Conservation (phyloP, 2,329 filamentous ascomycete genomes). For the Rugonectria rugulosa region DNA sequence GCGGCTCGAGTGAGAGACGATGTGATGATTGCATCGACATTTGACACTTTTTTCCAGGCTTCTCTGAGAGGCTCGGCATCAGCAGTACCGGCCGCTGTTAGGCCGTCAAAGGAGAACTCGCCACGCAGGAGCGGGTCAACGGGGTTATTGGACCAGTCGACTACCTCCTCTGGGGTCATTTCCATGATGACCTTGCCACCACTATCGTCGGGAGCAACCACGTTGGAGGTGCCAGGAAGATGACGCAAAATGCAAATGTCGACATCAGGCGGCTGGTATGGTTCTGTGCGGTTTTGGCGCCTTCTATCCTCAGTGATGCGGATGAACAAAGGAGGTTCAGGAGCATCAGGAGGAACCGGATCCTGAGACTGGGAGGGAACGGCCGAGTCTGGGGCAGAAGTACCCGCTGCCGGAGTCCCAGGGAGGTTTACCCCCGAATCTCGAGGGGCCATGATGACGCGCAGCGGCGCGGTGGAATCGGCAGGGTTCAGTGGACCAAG, state of each 20-base stretch:
- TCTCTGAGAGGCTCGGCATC: not conserved
- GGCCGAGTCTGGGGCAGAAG: too few relatives aligned
- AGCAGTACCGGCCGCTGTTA: not conserved
- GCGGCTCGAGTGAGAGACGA: not conserved
- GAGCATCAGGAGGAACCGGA: too few relatives aligned
- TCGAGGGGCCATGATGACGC: too few relatives aligned
- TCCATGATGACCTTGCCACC: not conserved
- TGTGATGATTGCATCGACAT: not conserved
- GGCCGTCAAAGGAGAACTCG: not conserved
- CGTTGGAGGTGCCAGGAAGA: not conserved
- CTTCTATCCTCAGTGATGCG: not conserved
- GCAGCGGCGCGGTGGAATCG: too few relatives aligned
- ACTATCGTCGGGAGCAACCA: not conserved
- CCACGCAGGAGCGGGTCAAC: not conserved
- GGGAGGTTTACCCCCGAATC: too few relatives aligned
- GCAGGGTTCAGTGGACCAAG: too few relatives aligned
- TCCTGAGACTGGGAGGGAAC: too few relatives aligned
- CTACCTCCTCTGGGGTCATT: not conserved
- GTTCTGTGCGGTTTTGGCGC: not conserved
- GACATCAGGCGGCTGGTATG: not conserved
- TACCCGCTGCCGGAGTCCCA: too few relatives aligned
- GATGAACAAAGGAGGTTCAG: not conserved
- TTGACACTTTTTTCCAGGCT: not conserved
- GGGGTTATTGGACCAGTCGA: not conserved
- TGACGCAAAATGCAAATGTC: not conserved